Base-by-base conservation (phyloP, 495 filamentous ascomycete genomes). In the Jackrogersella multiformis region DNA sequence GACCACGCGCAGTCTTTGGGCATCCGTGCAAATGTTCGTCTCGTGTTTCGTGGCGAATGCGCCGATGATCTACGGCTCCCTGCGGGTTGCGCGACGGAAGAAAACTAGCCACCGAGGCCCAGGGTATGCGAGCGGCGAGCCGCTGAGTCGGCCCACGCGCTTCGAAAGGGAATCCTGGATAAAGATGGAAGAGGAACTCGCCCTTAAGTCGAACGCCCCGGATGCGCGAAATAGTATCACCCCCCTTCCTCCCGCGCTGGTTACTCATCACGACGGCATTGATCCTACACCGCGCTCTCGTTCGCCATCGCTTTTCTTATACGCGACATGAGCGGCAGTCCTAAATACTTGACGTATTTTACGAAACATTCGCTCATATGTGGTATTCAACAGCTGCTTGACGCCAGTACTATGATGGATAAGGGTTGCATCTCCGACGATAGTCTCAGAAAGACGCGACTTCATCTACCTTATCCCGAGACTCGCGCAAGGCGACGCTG, bases 41-140 rank as follows among this genome's bases (percentile, higher is more conserved):
- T 78, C 80, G 16, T 72, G 77, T 24, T 77, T 82, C 16, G 80
- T 83, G 2, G 78, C 80, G 10, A 83, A 82, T 61, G 72, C 76
- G 7, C 79, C 79, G 0, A 77, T 77, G 0, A 64, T 83, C 5
- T 83, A 76, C 53, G 73, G 73, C 5, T 75, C 70, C n/a, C 46
- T 73, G 12, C 70, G 73, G 4, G 73, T 70, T 30, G 46, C 49
- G 35, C 57, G 65, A 21, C 56, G 61, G 18, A 69, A 69, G 16
- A 64, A 26, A n/a, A 65, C 66, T 26, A 61, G 28, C 5, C 66
- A 55, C 8, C 45, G 52, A 24, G 62, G 70, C 30, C 10, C 23
- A 3, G 41, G 23, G 0, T 59, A 71, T 34, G 39, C 56, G 12
- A 49, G 35, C 4, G 59, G 30, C 30, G 54, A 66, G 5, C 21